Evolutionary conservation across 192 early-diverging fungal species (phyloP).

Genomic region (Coemansia sp.): DNA sequence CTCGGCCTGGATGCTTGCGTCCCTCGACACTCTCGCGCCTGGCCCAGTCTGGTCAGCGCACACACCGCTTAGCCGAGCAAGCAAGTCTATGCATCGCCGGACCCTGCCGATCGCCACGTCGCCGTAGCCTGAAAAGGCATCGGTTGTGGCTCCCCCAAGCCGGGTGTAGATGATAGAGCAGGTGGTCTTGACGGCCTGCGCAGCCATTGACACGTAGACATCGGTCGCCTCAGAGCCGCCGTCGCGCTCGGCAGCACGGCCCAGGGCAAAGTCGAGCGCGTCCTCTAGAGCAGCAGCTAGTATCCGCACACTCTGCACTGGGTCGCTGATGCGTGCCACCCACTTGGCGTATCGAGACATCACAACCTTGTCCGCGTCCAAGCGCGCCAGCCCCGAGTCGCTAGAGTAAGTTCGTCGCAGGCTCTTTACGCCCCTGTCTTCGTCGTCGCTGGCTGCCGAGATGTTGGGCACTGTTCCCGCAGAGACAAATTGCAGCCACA

Average conservation of each 20-base stretch:
- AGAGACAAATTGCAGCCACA: constrained; percentile 40
- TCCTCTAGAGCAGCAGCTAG: constrained; percentile 36
- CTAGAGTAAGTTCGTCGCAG: not conserved
- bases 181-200: constrained; percentile 20
- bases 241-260: not conserved
- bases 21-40: not conserved
- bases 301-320: constrained; percentile 26
- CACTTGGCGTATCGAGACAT: constrained; percentile 45
- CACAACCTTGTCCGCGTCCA: not conserved
- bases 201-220: constrained; percentile 5
- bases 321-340: constrained; percentile 45
- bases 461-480: not conserved
- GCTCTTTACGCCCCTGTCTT: not conserved
- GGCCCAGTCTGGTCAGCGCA: not conserved
- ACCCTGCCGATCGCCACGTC: not conserved
- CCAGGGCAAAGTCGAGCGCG: constrained; percentile 8
- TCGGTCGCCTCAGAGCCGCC: not conserved
- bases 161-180: constrained; percentile 38
- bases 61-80: constrained; percentile 8
- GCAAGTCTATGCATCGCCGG: constrained; percentile 15
- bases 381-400: not conserved
- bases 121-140: not conserved
- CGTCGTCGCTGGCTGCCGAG: not conserved
- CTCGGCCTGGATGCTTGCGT: not conserved
- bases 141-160: constrained; percentile 10